A percentile compares a stretch with the other conserved stretches of the same genome.
These are phyloP conservation scores for Boletus coccyginus DNA, from an alignment of 768 basidiomycete species.

Conservation along the genomic window DNA sequence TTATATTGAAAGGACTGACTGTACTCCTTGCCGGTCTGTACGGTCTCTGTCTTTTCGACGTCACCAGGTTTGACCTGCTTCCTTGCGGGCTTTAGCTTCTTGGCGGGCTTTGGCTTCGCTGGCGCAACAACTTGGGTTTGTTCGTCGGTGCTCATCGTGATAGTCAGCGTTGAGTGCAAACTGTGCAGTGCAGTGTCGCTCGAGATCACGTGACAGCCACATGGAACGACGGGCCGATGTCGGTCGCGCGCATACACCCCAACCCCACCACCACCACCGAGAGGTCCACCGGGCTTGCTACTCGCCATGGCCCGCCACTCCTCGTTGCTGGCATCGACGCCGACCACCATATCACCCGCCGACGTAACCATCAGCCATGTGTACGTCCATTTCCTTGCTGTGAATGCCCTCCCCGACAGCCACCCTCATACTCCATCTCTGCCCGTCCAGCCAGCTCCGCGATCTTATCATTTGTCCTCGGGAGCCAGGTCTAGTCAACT, in stretches of 20 bases:
- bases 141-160: conserved; percentile 33
- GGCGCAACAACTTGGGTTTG: conserved; percentile 14
- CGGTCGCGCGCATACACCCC: conserved; percentile 1
- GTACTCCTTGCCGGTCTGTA: conserved; percentile 95
- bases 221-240: conserved; percentile 21
- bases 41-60: conserved; percentile 83
- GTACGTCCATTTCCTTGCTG: conserved; percentile 37
- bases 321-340: conserved; percentile 43
- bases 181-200: neutral
- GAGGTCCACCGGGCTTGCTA: conserved; percentile 16
- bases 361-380: conserved; percentile 60
- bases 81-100: conserved; percentile 86
- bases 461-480: conserved; percentile 77
- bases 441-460: conserved; percentile 58
- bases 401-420: neutral
- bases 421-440: conserved; percentile 7
- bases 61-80: conserved; percentile 92
- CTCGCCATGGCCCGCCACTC: conserved; percentile 46
- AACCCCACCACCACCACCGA: conserved; percentile 6
- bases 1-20: conserved; percentile 52
- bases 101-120: conserved; percentile 34
- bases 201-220: conserved; percentile 23
- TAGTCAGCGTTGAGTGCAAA: conserved; percentile 4
- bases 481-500: conserved; percentile 62
- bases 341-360: conserved; percentile 41